A percentile compares a stretch with the other conserved stretches of the same genome.
Conservation (phyloP, 2,329 filamentous ascomycete genomes). For the Pyricularia sp. region DNA sequence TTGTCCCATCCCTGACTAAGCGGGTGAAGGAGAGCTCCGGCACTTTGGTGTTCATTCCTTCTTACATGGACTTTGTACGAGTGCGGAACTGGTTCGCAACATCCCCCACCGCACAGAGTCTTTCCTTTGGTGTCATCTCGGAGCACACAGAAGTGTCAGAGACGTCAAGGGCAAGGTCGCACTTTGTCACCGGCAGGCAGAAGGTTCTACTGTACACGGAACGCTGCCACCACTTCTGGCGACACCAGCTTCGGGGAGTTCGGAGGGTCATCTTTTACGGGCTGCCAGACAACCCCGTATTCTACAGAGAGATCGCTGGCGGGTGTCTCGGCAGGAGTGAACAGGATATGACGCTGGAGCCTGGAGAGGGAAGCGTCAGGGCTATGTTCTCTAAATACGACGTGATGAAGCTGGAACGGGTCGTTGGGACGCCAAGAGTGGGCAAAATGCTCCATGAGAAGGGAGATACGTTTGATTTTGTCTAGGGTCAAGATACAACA, state of each 20-base stretch:
- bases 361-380: conserved; percentile 49
- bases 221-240: conserved; percentile 90
- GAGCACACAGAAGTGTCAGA: conserved; percentile 79
- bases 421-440: conserved; percentile 74
- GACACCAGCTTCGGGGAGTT: conserved; percentile 76
- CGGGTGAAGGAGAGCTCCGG: conserved; percentile 43
- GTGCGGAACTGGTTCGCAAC: conserved; percentile 87
- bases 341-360: conserved; percentile 43
- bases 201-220: conserved; percentile 84
- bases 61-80: conserved; percentile 90
- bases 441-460: conserved; percentile 76
- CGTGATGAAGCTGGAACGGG: conserved; percentile 74
- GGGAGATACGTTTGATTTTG: conserved; percentile 91
- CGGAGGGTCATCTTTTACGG: conserved; percentile 76
- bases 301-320: conserved; percentile 69
- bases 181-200: conserved; percentile 78
- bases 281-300: conserved; percentile 76
- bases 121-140: conserved; percentile 72
- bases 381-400: conserved; percentile 83
- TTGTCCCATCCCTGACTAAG: conserved; percentile 67
- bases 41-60: conserved; percentile 81
- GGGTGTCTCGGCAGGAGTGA: conserved; percentile 55
- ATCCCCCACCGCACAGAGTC: conserved; percentile 40
- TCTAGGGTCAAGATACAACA: conserved; percentile 23
- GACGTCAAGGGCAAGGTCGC: conserved; percentile 72